Percentiles rank a stretch among this genome's conserved stretches.
Evolutionary conservation across 2,329 filamentous ascomycete genomes (phyloP).

Genomic region (Diplocarpon mali): DNA sequence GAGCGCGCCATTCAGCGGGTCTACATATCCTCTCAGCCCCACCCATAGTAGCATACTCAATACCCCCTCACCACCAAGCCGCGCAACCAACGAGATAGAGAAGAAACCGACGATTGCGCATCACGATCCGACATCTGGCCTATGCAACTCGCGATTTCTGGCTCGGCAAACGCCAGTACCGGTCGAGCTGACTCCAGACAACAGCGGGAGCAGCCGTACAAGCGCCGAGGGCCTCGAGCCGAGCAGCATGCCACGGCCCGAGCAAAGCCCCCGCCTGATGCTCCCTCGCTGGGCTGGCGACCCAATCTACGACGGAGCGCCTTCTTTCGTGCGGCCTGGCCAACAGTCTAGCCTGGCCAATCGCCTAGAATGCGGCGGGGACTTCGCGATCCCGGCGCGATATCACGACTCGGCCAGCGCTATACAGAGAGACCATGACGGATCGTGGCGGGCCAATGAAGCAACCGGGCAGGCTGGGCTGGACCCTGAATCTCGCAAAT

Average conservation of each 20-base stretch:
- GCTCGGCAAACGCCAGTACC: slow-evolving; percentile 9
- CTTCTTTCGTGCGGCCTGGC: slow-evolving; percentile 6
- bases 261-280: slow-evolving; percentile 19
- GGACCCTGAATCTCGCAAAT: slow-evolving; percentile 22
- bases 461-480: slow-evolving; percentile 21
- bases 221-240: slow-evolving; percentile 23
- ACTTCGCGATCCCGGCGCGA: slow-evolving; percentile 7
- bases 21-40: slow-evolving; percentile 24
- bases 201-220: slow-evolving; percentile 26
- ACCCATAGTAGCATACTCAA: slow-evolving; percentile 21
- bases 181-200: slow-evolving; percentile 25
- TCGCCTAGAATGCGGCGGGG: slow-evolving; percentile 5
- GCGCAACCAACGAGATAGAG: slow-evolving; percentile 15
- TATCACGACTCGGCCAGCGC: slow-evolving; percentile 3
- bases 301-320: slow-evolving; percentile 7
- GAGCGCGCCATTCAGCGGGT: slow-evolving; percentile 11
- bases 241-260: slow-evolving; percentile 15
- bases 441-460: slow-evolving; percentile 19
- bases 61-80: slow-evolving; percentile 20
- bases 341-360: slow-evolving; percentile 7
- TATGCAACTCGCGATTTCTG: slow-evolving; percentile 14
- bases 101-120: slow-evolving; percentile 13
- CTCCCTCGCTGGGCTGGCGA: slow-evolving; percentile 19
- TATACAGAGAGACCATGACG: slow-evolving; percentile 19
- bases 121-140: slow-evolving; percentile 16